phyloP scores from a whole-genome alignment of 306 rosid genomes.

The Pachyrhizus erosus region DNA sequence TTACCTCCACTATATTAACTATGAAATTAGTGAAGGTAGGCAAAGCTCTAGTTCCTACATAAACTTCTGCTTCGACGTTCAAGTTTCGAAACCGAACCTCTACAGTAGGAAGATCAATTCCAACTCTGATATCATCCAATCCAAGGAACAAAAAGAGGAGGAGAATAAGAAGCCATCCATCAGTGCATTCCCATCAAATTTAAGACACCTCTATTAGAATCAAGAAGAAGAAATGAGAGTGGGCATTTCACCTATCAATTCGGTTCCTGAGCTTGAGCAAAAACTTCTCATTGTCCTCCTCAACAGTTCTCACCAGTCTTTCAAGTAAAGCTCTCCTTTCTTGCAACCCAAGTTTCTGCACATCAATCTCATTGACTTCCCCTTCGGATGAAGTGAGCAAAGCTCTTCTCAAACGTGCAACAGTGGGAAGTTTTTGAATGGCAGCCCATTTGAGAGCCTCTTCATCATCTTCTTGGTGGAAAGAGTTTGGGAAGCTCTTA shows the following conservation, averaged over 20 bases:
- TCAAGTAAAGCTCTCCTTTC: constrained; percentile 67
- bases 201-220: neutral
- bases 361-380: constrained; percentile 62
- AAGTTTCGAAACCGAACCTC: constrained; percentile 73
- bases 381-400: constrained; percentile 54
- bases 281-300: constrained; percentile 83
- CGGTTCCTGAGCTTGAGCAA: constrained; percentile 72
- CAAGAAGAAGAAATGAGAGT: neutral
- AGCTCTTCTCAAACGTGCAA: constrained; percentile 51
- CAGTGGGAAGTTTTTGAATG: constrained; percentile 50
- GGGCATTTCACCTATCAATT: constrained; percentile 58
- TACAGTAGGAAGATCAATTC: constrained; percentile 73
- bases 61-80: constrained; percentile 76
- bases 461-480: constrained; percentile 48
- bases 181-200: neutral
- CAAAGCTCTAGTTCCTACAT: constrained; percentile 71
- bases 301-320: constrained; percentile 68
- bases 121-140: constrained; percentile 58
- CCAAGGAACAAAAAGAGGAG: neutral
- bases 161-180: neutral
- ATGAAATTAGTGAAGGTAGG: constrained; percentile 72
- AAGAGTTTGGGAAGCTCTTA: constrained; percentile 46
- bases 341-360: constrained; percentile 64
- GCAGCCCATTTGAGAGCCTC: constrained; percentile 61
- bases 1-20: constrained; percentile 62